Base-by-base conservation (phyloP, 805 yeast species). In the Pichia scutulata region DNA sequence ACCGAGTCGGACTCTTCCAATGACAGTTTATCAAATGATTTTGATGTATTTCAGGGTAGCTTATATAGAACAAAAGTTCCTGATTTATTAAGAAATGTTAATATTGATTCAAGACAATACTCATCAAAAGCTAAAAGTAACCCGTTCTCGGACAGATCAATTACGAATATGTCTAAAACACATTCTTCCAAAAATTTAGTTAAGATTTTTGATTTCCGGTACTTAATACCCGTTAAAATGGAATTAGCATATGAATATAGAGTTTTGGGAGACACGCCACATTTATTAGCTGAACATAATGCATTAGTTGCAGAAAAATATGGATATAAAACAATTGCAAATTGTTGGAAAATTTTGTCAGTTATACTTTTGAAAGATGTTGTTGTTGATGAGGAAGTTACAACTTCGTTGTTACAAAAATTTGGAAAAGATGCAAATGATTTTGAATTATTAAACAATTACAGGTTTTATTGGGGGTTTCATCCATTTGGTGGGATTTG, bases 401-500 rank as follows among this genome's bases (percentile, higher is more conserved):
- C 58, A 25, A 18, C 39, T 13, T 57, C 55, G 18, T 43, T 57
- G 13, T n/a, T 52, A 8, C 45, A 51, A 21, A 55, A 56, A 44
- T 52, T 62, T 41, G 55, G 52, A 10, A 39, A 54, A 4, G 47
- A 55, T 22, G 43, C 51, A 1, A 53, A 46, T 18, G 52, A 53
- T 9, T 43, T 49, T 2, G 58, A 55, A 12, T 4, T 55, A 2
- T 46, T 54, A 9, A 53, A 51, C 7, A 57, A 57, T 49, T 59
- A 55, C 46, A 51, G 66, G 22, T 77, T 79, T 53, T 77, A 75
- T 51, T 90, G 97, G 97, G 92, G 92, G 0, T 67, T 76, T 5
- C 95, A 87, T 62, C 90, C 89, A 0, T 77, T 84, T 62, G 96
- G 95, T 1, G 74, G 81, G 39, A 57, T 73, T 13, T 79, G 88